Percentiles rank a stretch among this genome's conserved stretches.
These are phyloP conservation scores for Solanum stenotomum DNA, from an alignment of 257 asterid genomes.

Conservation along the genomic window DNA sequence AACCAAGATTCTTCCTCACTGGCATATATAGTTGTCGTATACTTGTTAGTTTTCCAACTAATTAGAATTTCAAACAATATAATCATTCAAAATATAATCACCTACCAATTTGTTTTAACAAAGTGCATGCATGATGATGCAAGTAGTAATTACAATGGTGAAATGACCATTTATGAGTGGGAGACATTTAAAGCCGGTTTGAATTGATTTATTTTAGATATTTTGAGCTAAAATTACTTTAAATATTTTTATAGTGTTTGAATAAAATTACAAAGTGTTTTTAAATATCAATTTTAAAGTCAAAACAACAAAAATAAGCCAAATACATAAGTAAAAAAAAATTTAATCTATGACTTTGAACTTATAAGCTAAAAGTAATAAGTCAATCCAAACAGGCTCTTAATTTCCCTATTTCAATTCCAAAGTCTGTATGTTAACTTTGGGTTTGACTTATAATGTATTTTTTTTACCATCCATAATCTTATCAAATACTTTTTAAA, in stretches of 20 bases:
- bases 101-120: neutral
- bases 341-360: no score
- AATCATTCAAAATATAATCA: neutral
- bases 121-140: neutral
- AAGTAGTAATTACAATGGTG: neutral
- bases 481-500: neutral
- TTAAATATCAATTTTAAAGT: no score
- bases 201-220: no score
- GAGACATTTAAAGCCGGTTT: no score
- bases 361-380: no score
- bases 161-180: neutral
- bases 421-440: neutral
- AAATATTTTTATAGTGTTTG: no score
- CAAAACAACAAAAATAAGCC: no score
- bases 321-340: no score
- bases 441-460: neutral
- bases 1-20: neutral
- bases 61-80: neutral
- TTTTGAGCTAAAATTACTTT: no score
- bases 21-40: neutral
- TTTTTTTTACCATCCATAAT: no score
- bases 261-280: no score
- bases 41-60: neutral
- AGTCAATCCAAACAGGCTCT: fast-evolving
- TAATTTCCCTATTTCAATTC: neutral